phyloP scores from a whole-genome alignment of 1,139 yeast species.

The Pichia sp. region DNA sequence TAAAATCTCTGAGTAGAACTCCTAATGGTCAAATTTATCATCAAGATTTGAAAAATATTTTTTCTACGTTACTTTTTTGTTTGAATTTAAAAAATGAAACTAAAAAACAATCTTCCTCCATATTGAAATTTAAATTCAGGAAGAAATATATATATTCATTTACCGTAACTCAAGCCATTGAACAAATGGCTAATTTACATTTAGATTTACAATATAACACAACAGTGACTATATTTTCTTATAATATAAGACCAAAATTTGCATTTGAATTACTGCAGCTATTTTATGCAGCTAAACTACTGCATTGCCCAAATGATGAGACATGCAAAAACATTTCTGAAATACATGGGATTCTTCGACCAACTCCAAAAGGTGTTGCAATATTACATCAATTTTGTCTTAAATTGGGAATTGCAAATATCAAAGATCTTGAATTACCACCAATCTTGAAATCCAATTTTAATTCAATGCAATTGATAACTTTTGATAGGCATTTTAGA shows the following conservation, averaged over 20 bases:
- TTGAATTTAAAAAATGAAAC: constrained; percentile 15
- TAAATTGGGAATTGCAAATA: constrained; percentile 43
- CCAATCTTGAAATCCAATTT: constrained; percentile 44
- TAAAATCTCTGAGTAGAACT: constrained; percentile 39
- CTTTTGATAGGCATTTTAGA: constrained; percentile 58
- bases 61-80: constrained; percentile 26
- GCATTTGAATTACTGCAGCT: constrained; percentile 45
- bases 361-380: constrained; percentile 89
- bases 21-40: constrained; percentile 48
- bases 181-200: constrained; percentile 43
- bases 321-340: constrained; percentile 46
- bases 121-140: constrained; percentile 15
- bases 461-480: constrained; percentile 68
- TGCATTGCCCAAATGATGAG: constrained; percentile 75
- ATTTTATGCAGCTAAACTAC: constrained; percentile 60
- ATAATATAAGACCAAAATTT: constrained; percentile 45
- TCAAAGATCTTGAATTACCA: constrained; percentile 24
- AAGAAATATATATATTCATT: constrained; percentile 47
- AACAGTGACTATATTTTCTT: constrained; percentile 56
- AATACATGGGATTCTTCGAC: constrained; percentile 50
- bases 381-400: constrained; percentile 56
- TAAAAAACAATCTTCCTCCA: constrained; percentile 8
- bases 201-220: constrained; percentile 42
- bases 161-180: constrained; percentile 44
- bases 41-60: constrained; percentile 54